Evolutionary conservation across 805 yeast species (phyloP).

Genomic region (Metschnikowia drakensbergensis): DNA sequence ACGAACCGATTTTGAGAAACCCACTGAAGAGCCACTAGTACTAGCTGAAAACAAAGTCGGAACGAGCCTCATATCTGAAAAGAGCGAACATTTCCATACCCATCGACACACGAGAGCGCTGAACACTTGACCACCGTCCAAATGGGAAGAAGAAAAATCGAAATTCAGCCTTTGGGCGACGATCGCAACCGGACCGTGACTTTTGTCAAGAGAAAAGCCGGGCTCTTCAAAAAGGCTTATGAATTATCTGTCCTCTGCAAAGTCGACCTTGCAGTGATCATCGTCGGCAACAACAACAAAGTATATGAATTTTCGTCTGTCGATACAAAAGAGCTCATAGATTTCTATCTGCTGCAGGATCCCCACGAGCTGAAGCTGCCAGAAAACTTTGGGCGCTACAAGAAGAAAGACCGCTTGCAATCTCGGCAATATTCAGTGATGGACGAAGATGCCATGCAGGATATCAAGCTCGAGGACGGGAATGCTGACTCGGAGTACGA

Average conservation of each 20-base stretch:
- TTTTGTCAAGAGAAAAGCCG: conserved; percentile 91
- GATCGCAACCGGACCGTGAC: conserved; percentile 86
- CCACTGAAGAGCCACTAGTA: no score
- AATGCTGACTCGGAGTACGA: conserved; percentile 30
- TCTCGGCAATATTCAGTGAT: conserved; percentile 16
- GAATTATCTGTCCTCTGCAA: conserved; percentile 87
- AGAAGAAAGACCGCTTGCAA: conserved; percentile 31
- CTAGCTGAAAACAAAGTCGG: no score
- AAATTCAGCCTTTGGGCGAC: conserved; percentile 84
- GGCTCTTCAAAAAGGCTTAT: conserved; percentile 83
- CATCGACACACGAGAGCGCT: neutral
- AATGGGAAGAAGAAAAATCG: conserved; percentile 97
- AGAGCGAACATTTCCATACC: no score
- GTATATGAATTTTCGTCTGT: conserved; percentile 81
- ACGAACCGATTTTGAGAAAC: no score
- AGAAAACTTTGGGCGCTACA: conserved; percentile 60
- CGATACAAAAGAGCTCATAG: conserved; percentile 41
- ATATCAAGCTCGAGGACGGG: conserved; percentile 16
- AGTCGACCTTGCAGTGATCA: conserved; percentile 87
- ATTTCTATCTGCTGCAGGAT: conserved; percentile 21
- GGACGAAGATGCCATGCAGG: conserved; percentile 17
- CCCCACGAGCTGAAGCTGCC: conserved; percentile 64
- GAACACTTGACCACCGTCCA: neutral
- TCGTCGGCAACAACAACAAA: conserved; percentile 77
- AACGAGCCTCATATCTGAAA: no score